A percentile compares a stretch with the other conserved stretches of the same genome.
phyloP scores from a whole-genome alignment of 140 eudicot species.

The Erigeron philadelphicus region DNA sequence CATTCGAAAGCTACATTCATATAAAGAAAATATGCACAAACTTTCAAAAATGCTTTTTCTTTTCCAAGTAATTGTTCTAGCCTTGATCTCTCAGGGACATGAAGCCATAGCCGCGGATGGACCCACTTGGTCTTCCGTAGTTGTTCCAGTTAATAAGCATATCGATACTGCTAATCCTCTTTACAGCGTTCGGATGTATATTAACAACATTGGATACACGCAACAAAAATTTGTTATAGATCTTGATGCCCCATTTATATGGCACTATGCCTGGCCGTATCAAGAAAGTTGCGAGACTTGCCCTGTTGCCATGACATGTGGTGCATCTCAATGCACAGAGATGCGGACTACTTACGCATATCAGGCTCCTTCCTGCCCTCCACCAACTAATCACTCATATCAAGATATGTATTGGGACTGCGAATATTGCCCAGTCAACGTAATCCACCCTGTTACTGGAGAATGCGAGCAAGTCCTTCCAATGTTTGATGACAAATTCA shows the following conservation, averaged over 20 bases:
- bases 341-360: conserved; percentile 1
- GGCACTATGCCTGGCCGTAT: conserved; percentile 5
- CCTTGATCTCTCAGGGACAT: not conserved
- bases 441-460: conserved; percentile 13
- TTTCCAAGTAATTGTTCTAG: conserved; percentile 12
- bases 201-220: not conserved
- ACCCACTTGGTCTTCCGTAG: not conserved
- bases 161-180: conserved; percentile 19
- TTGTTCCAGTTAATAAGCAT: conserved; percentile 11
- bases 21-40: not conserved
- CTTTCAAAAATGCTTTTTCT: conserved; percentile 6
- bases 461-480: not conserved
- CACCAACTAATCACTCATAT: not conserved
- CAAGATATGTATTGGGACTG: not conserved
- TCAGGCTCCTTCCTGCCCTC: not conserved
- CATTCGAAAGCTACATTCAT: not conserved
- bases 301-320: not conserved
- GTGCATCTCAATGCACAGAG: conserved; percentile 7
- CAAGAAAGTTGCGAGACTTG: conserved; percentile 14
- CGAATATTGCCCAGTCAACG: conserved; percentile 1
- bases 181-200: not conserved
- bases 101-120: not conserved
- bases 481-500: not conserved
- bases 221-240: conserved; percentile 12
- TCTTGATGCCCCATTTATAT: conserved; percentile 22